Percentiles rank a stretch among this genome's conserved stretches.
Conservation (phyloP, 2,329 filamentous ascomycete genomes). For the Cytospora schulzeri region DNA sequence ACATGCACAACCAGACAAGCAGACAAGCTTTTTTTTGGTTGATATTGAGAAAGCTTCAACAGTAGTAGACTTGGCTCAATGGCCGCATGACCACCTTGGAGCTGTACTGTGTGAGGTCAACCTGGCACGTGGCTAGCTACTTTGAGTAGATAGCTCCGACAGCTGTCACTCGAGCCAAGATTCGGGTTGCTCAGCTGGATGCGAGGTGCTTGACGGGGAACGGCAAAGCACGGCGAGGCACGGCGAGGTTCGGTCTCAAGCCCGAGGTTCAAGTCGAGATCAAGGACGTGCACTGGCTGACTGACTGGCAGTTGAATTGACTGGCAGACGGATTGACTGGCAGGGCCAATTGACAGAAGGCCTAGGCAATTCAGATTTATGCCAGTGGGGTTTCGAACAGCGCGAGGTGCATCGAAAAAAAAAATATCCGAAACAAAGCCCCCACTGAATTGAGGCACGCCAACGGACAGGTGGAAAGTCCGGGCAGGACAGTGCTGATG, state of each 20-base stretch:
- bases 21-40: neutral
- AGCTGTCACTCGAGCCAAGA: neutral
- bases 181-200: neutral
- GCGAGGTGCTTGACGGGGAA: neutral
- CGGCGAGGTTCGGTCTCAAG: no score
- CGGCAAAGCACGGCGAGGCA: no score
- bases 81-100: neutral
- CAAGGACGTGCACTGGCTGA: no score
- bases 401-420: neutral
- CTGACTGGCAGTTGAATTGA: no score
- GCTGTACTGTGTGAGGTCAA: neutral
- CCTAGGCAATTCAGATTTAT: neutral
- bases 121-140: no score
- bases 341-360: no score
- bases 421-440: neutral
- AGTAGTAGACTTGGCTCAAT: neutral
- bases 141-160: neutral
- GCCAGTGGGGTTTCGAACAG: neutral
- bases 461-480: neutral
- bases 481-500: neutral
- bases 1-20: neutral
- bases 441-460: neutral
- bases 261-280: no score
- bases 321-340: no score
- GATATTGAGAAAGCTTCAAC: neutral